A percentile compares a stretch with the other conserved stretches of the same genome.
These are phyloP conservation scores for Vigna angularis DNA, from an alignment of 306 rosid genomes.

Conservation along the genomic window DNA sequence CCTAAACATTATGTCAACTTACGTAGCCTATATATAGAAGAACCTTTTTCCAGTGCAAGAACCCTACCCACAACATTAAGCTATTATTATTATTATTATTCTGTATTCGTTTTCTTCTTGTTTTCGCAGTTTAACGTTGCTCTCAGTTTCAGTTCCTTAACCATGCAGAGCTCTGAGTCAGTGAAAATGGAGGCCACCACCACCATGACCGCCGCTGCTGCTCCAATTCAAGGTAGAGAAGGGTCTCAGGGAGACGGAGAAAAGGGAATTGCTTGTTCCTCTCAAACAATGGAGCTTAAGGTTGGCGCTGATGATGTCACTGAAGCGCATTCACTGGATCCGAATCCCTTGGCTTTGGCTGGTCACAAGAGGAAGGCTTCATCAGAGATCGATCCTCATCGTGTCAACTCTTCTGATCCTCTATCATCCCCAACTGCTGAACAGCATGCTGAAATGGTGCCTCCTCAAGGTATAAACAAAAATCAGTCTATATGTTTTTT, in stretches of 20 bases:
- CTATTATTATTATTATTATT: neutral
- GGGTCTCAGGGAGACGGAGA: neutral
- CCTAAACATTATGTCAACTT: neutral
- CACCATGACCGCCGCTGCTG: neutral
- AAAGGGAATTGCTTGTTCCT: neutral
- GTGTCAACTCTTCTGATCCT: neutral
- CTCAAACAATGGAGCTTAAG: neutral
- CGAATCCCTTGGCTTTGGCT: neutral
- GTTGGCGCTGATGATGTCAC: neutral
- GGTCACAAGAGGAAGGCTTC: constrained; percentile 26
- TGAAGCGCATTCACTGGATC: neutral
- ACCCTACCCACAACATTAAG: neutral
- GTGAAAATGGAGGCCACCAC: neutral
- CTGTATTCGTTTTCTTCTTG: neutral
- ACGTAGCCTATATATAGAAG: neutral
- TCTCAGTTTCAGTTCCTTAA: neutral
- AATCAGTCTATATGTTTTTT: neutral
- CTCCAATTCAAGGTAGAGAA: neutral
- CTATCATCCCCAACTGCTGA: neutral
- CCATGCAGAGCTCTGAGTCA: neutral
- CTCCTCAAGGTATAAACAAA: neutral
- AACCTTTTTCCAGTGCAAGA: neutral
- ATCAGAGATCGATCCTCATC: neutral
- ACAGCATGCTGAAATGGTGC: neutral
- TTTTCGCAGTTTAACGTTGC: neutral